A percentile compares a stretch with the other conserved stretches of the same genome.
phyloP scores from a whole-genome alignment of 2,329 filamentous ascomycete species.

The Stagonosporopsis rhizophila region DNA sequence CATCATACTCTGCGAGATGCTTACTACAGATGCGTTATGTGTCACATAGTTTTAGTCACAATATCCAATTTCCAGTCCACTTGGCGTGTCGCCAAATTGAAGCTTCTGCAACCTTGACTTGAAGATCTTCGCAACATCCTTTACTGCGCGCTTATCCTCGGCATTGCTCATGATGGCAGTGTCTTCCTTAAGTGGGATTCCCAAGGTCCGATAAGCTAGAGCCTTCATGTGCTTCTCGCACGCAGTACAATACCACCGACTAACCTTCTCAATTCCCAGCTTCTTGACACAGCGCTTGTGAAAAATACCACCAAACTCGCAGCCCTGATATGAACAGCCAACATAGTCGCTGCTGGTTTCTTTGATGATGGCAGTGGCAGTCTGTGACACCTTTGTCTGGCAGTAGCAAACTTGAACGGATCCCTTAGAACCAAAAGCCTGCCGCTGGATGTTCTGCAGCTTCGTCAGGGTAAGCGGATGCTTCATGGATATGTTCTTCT shows the following conservation, averaged over 20 bases:
- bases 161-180: neutral
- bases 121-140: neutral
- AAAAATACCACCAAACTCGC: conserved; percentile 23
- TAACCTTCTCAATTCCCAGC: conserved; percentile 26
- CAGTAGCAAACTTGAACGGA: conserved; percentile 33
- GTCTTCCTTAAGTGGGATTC: neutral
- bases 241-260: conserved; percentile 34
- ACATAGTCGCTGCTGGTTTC: conserved; percentile 8
- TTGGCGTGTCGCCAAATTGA: neutral
- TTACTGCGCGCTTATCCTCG: neutral
- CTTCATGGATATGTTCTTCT: conserved; percentile 22
- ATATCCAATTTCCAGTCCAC: neutral
- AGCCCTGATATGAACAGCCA: conserved; percentile 28
- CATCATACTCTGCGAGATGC: neutral
- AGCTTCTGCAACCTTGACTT: neutral
- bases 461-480: conserved; percentile 8
- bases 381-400: neutral
- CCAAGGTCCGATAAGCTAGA: conserved; percentile 8
- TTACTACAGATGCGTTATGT: no score
- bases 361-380: neutral
- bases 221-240: conserved; percentile 30
- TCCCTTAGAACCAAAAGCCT: neutral
- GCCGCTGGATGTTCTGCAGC: conserved; percentile 18
- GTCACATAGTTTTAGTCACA: neutral
- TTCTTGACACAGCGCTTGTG: conserved; percentile 34